Evolutionary conservation across 768 basidiomycete genomes (phyloP).

Genomic region (Suillus brevipes): DNA sequence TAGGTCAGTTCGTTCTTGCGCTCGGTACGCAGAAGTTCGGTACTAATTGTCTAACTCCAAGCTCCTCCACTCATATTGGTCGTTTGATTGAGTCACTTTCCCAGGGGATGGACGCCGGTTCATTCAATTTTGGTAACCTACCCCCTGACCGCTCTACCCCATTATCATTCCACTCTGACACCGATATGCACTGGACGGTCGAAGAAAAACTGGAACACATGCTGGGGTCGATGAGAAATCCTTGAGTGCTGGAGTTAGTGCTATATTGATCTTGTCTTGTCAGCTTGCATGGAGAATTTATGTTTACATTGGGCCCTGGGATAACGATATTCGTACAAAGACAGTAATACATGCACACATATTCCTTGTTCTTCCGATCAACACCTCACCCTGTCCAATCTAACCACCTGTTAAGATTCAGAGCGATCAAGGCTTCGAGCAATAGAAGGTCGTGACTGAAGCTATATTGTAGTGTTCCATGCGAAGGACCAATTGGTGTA

Average conservation of each 20-base stretch:
- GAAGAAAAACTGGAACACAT: constrained; percentile 78
- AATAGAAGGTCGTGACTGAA: constrained; percentile 63
- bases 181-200: constrained; percentile 66
- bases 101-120: constrained; percentile 77
- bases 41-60: constrained; percentile 64
- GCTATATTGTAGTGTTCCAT: constrained; percentile 62
- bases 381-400: constrained; percentile 42
- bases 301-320: constrained; percentile 4
- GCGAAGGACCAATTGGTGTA: constrained; percentile 62
- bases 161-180: constrained; percentile 60
- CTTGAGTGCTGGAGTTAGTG: constrained; percentile 28
- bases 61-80: constrained; percentile 75
- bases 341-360: constrained; percentile 33
- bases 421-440: constrained; percentile 61
- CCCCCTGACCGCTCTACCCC: constrained; percentile 55
- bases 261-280: constrained; percentile 14
- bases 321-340: constrained; percentile 35
- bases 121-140: constrained; percentile 70
- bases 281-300: constrained; percentile 8
- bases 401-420: constrained; percentile 76
- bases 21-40: constrained; percentile 13
- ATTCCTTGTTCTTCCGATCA: constrained; percentile 15
- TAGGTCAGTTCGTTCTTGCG: constrained; percentile 9
- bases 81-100: constrained; percentile 83
- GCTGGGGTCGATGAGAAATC: constrained; percentile 44